Evolutionary conservation across 306 rosid species (phyloP), one percentile per base, ranked within the genome.

Genomic region (Sophora flavescens): DNA sequence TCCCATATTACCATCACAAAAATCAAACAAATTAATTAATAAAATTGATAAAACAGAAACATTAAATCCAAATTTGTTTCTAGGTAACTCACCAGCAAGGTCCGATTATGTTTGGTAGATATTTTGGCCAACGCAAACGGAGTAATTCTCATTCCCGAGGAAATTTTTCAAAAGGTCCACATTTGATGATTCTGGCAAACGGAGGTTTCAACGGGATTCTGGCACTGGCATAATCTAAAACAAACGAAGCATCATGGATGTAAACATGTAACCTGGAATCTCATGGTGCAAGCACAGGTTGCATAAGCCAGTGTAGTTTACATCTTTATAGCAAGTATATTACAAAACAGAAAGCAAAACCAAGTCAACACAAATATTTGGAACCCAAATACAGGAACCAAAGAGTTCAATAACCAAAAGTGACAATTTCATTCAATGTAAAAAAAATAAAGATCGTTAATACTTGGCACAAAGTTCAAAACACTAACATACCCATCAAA

Each of bases 161-260:
- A n/a, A 95, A 97, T 87, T 95, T 95, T 95, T 95, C 67, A 95
- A 97, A 53, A 95, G 81, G 80, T 95, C n/a, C n/a, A n/a, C n/a
- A n/a, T n/a, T n/a, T n/a, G n/a, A n/a, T n/a, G n/a, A n/a, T n/a
- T n/a, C n/a, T n/a, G n/a, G n/a, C n/a, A n/a, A n/a, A n/a, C n/a
- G n/a, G n/a, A n/a, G n/a, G n/a, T n/a, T n/a, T n/a, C n/a, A n/a
- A n/a, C n/a, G n/a, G n/a, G n/a, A n/a, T n/a, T n/a, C n/a, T n/a
- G n/a, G n/a, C n/a, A n/a, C n/a, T n/a, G n/a, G n/a, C n/a, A n/a
- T n/a, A n/a, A n/a, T n/a, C n/a, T n/a, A n/a, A n/a, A n/a, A n/a
- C n/a, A n/a, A n/a, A n/a, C n/a, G n/a, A n/a, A n/a, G n/a, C 92
- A 87, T 95, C 99, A 64, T 95, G 93, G 83, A 95, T 95, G 70